Conservation (phyloP, 495 filamentous ascomycete species). For the Cenococcum geophilum region DNA sequence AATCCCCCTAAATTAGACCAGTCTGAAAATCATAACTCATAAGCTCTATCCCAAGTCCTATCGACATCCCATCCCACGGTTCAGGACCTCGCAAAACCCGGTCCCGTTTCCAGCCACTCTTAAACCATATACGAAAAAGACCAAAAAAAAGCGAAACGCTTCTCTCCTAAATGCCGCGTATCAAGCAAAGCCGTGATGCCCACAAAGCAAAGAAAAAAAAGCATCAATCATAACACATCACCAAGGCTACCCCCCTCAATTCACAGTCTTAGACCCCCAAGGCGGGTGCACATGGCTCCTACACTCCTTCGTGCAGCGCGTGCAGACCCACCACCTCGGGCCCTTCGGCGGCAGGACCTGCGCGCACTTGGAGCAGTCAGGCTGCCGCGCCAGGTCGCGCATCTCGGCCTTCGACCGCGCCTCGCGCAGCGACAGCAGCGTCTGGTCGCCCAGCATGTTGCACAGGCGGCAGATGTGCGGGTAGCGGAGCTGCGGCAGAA, state of each 20-base stretch:
- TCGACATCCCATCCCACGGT: too few species aligned
- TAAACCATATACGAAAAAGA: too few species aligned
- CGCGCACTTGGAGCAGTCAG: slow-evolving; percentile 11
- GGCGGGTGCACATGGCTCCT: slow-evolving; percentile 14
- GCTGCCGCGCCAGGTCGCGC: not conserved
- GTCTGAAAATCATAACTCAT: too few species aligned
- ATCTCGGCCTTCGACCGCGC: slow-evolving; percentile 17
- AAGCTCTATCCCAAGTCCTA: too few species aligned
- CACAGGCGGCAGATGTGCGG: slow-evolving; percentile 13
- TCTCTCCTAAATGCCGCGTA: not conserved
- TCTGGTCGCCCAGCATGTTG: not conserved
- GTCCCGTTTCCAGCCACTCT: too few species aligned
- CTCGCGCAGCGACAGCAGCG: slow-evolving; percentile 11
- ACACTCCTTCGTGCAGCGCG: slow-evolving; percentile 22
- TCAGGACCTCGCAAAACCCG: too few species aligned
- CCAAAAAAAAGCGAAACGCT: too few species aligned
- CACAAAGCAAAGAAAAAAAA: not conserved
- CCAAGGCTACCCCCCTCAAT: not conserved
- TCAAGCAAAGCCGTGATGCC: not conserved
- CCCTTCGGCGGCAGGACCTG: slow-evolving; percentile 4
- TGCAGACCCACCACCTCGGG: slow-evolving; percentile 27
- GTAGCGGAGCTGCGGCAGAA: not conserved
- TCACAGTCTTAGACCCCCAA: slow-evolving; percentile 9
- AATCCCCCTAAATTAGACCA: too few species aligned
- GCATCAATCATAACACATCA: not conserved